These are phyloP conservation scores for Tylopilus sp. DNA, from an alignment of 768 basidiomycete genomes.

Conservation along the genomic window DNA sequence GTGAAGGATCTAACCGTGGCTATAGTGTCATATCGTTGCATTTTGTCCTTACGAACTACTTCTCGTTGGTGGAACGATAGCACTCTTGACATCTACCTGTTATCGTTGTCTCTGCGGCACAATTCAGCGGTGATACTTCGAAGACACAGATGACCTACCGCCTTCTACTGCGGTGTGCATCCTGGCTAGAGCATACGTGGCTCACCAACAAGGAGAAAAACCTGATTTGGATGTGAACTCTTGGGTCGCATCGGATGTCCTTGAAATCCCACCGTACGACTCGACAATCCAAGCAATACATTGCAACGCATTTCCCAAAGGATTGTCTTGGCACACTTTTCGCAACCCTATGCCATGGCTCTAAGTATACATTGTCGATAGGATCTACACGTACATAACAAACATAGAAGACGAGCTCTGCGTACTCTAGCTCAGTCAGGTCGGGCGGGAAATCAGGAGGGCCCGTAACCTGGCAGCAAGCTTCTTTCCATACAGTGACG, in stretches of 20 bases:
- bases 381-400: not conserved
- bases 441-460: not conserved
- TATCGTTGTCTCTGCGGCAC: not conserved
- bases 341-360: conserved; percentile 9
- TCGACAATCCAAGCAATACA: conserved; percentile 11
- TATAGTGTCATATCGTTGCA: not conserved
- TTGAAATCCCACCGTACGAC: not conserved
- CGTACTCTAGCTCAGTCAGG: conserved; percentile 1
- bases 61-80: not conserved
- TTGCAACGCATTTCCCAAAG: conserved; percentile 15
- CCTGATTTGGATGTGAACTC: not conserved
- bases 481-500: not conserved
- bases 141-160: not conserved
- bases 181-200: not conserved
- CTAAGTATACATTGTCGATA: not conserved
- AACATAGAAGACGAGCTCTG: not conserved
- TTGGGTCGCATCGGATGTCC: no score
- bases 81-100: conserved; percentile 1
- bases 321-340: not conserved
- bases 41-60: not conserved
- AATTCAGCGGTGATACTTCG: not conserved
- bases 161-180: not conserved
- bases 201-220: not conserved
- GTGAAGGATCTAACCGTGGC: not conserved
- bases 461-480: not conserved